Percentiles rank a stretch among this genome's conserved stretches.
Conservation (phyloP, 768 basidiomycete genomes). For the Boletus rubescentipes region DNA sequence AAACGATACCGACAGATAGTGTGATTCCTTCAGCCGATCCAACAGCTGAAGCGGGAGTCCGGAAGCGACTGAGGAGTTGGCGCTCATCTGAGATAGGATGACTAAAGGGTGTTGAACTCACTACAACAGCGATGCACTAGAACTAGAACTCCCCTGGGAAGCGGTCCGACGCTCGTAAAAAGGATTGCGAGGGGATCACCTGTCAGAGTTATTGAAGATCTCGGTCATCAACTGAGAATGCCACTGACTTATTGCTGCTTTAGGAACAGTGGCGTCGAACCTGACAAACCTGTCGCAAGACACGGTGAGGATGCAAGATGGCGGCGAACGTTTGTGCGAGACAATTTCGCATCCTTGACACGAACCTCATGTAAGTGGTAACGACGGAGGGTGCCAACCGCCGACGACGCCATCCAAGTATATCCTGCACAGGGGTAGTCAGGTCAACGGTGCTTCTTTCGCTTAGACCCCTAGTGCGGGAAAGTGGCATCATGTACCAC, state of each 20-base stretch:
- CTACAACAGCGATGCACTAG: not conserved
- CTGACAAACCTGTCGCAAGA: not conserved
- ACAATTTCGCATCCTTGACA: not conserved
- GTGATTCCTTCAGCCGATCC: not conserved
- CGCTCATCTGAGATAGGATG: not conserved
- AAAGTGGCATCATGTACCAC: not conserved
- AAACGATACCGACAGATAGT: conserved; percentile 1
- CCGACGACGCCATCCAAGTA: conserved; percentile 16
- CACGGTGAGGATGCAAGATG: not conserved
- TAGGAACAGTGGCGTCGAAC: not conserved
- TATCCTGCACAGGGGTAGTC: not conserved
- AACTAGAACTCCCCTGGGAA: not conserved
- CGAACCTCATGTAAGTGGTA: conserved; percentile 9
- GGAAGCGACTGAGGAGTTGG: not conserved
- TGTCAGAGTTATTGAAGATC: not conserved
- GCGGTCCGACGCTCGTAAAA: not conserved
- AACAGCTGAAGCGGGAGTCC: not conserved
- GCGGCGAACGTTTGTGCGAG: not conserved
- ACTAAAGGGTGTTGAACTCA: conserved; percentile 5
- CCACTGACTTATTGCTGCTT: conserved; percentile 11
- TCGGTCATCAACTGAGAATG: not conserved
- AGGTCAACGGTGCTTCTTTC: conserved; percentile 2
- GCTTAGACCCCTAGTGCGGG: conserved; percentile 1
- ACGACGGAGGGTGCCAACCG: conserved; percentile 18
- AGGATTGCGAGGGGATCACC: not conserved